Conservation (phyloP, 2,329 filamentous ascomycete species). For the Aspergillus versicolor region DNA sequence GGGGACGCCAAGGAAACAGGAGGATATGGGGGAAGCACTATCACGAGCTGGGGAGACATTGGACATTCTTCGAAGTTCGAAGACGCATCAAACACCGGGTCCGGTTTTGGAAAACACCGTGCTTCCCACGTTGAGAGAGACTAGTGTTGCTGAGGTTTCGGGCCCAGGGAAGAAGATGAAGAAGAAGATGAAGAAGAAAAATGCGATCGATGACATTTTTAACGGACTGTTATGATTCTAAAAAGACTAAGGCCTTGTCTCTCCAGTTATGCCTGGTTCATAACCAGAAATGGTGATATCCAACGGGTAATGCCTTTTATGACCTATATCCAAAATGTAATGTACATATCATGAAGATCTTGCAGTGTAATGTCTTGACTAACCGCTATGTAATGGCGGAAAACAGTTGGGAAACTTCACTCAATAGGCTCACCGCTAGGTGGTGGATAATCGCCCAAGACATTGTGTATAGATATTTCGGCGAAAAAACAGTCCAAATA, state of each 20-base stretch:
- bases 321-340: background rate
- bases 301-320: background rate
- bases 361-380: background rate
- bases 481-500: slow-evolving; percentile 98
- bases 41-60: slow-evolving; percentile 15
- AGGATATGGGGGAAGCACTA: slow-evolving; percentile 28
- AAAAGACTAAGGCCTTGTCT: background rate
- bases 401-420: slow-evolving; percentile 36
- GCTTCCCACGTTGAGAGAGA: background rate
- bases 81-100: background rate
- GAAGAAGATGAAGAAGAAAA: slow-evolving; percentile 50
- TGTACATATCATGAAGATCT: background rate
- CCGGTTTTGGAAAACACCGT: background rate
- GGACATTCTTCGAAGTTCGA: background rate
- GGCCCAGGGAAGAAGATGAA: slow-evolving; percentile 40
- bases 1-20: slow-evolving; percentile 10
- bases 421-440: slow-evolving; percentile 67
- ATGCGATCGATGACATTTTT: slow-evolving; percentile 75
- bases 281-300: background rate
- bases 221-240: slow-evolving; percentile 49
- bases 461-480: slow-evolving; percentile 90
- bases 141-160: slow-evolving; percentile 2
- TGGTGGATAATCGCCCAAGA: slow-evolving; percentile 86
- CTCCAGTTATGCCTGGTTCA: background rate
- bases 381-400: background rate